Percentiles rank a stretch among this genome's conserved stretches.
These are phyloP conservation scores for Adansonia rubrostipa DNA, from an alignment of 441 rosid species.

Conservation along the genomic window DNA sequence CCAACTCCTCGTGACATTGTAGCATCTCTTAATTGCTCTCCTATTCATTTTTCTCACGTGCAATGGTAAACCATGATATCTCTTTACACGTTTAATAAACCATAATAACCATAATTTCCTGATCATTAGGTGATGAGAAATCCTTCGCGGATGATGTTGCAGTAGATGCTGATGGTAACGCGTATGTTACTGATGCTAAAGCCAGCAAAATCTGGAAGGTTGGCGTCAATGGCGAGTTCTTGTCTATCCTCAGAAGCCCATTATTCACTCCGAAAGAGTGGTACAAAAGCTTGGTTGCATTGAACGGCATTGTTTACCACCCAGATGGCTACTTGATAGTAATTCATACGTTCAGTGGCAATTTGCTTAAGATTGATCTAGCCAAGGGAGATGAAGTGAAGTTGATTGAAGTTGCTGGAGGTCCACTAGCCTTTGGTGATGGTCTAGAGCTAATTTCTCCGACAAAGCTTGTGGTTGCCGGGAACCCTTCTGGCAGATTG, in stretches of 20 bases:
- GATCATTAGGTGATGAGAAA: conserved; percentile 54
- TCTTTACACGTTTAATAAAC: background rate
- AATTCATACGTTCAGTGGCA: conserved; percentile 74
- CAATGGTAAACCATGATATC: background rate
- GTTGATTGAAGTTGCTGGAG: conserved; percentile 56
- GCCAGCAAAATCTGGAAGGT: conserved; percentile 77
- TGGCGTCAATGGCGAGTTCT: conserved; percentile 56
- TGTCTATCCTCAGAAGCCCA: conserved; percentile 54
- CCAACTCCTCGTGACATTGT: background rate
- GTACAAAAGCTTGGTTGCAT: conserved; percentile 63
- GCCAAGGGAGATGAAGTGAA: conserved; percentile 48
- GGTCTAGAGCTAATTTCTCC: conserved; percentile 76
- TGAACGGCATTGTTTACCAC: conserved; percentile 86
- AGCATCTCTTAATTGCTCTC: background rate
- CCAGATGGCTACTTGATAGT: conserved; percentile 77
- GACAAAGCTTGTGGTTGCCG: conserved; percentile 75
- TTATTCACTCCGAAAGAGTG: conserved; percentile 66
- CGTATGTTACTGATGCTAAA: conserved; percentile 74
- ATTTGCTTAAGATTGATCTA: conserved; percentile 62
- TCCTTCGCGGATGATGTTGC: conserved; percentile 84
- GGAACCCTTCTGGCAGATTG: conserved; percentile 65
- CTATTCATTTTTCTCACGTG: background rate
- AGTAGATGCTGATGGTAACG: conserved; percentile 71
- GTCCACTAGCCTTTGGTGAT: conserved; percentile 70
- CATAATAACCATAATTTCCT: background rate